These are phyloP conservation scores for Vitis riparia DNA, from an alignment of 164 flowering plant genomes.

Conservation along the genomic window DNA sequence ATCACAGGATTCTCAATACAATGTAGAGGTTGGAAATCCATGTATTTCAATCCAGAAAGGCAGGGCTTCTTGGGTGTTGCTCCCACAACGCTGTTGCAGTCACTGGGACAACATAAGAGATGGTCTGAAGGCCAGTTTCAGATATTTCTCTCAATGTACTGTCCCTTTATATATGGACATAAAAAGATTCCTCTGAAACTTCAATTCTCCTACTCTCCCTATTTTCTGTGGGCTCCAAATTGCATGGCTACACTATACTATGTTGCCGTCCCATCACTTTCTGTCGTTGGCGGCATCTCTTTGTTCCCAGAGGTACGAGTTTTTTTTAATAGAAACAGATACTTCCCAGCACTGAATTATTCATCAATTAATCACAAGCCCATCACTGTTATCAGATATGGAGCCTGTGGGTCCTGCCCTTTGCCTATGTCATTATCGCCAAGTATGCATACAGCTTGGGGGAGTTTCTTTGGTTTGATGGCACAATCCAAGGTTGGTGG, in stretches of 20 bases:
- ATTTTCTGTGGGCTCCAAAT: slow-evolving; percentile 28
- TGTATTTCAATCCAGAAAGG: slow-evolving; percentile 25
- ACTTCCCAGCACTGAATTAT: background rate
- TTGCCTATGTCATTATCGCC: slow-evolving; percentile 31
- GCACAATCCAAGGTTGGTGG: slow-evolving; percentile 32
- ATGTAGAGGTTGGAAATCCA: slow-evolving; percentile 6
- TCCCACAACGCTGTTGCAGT: slow-evolving; percentile 24
- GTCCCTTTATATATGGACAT: slow-evolving; percentile 23
- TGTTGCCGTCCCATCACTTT: slow-evolving; percentile 24
- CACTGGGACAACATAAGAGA: slow-evolving; percentile 30
- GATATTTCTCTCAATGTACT: slow-evolving; percentile 25
- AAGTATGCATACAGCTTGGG: slow-evolving; percentile 17
- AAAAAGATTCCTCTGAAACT: slow-evolving; percentile 25
- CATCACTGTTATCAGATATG: slow-evolving; percentile 29
- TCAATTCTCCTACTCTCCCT: slow-evolving; percentile 25
- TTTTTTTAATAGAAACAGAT: background rate
- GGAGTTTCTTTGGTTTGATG: slow-evolving; percentile 40
- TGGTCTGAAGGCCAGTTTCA: slow-evolving; percentile 38
- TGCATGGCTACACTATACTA: slow-evolving; percentile 26
- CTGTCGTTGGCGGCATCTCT: slow-evolving; percentile 21
- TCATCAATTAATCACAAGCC: no score
- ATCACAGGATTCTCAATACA: slow-evolving; percentile 40
- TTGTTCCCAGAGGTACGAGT: slow-evolving; percentile 26
- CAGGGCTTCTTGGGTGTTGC: slow-evolving; percentile 27
- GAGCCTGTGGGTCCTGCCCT: slow-evolving; percentile 52